A percentile compares a stretch with the other conserved stretches of the same genome.
These are phyloP conservation scores for Lentinula boryana DNA, from an alignment of 768 basidiomycete genomes.

Conservation along the genomic window DNA sequence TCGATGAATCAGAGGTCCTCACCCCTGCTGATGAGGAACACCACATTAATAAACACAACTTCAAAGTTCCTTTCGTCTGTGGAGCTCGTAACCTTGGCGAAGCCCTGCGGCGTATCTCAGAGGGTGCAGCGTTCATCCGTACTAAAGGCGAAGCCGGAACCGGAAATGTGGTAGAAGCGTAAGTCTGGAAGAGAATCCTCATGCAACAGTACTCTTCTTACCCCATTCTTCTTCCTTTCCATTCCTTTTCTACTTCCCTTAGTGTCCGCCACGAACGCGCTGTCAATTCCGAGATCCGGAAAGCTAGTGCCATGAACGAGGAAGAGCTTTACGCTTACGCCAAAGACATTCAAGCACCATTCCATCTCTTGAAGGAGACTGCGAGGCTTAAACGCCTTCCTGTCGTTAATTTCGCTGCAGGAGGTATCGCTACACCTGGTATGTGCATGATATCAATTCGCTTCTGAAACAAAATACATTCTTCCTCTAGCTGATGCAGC, in stretches of 20 bases:
- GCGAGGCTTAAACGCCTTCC: slow-evolving; percentile 91
- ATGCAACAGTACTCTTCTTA: neutral
- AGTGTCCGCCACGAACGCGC: slow-evolving; percentile 82
- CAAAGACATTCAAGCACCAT: slow-evolving; percentile 89
- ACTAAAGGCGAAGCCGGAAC: slow-evolving; percentile 94
- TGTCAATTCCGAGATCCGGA: slow-evolving; percentile 79
- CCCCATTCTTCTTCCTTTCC: neutral
- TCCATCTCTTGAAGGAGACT: slow-evolving; percentile 92
- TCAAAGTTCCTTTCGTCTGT: slow-evolving; percentile 95
- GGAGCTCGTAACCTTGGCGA: slow-evolving; percentile 95
- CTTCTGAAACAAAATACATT: neutral
- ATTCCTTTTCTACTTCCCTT: neutral
- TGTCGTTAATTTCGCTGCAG: slow-evolving; percentile 96
- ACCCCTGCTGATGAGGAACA: slow-evolving; percentile 95
- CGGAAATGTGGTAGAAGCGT: slow-evolving; percentile 85
- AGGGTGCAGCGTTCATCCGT: slow-evolving; percentile 97
- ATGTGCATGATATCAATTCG: slow-evolving; percentile 11
- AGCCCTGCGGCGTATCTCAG: slow-evolving; percentile 91
- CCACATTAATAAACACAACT: slow-evolving; percentile 95
- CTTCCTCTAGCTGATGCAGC: slow-evolving; percentile 77
- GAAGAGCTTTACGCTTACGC: slow-evolving; percentile 93
- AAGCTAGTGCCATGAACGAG: slow-evolving; percentile 83
- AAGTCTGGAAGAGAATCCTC: neutral
- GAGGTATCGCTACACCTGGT: slow-evolving; percentile 91
- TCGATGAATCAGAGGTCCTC: slow-evolving; percentile 91